phyloP scores from a whole-genome alignment of 129 eudicot genomes.

The Flaveria trinervia region DNA sequence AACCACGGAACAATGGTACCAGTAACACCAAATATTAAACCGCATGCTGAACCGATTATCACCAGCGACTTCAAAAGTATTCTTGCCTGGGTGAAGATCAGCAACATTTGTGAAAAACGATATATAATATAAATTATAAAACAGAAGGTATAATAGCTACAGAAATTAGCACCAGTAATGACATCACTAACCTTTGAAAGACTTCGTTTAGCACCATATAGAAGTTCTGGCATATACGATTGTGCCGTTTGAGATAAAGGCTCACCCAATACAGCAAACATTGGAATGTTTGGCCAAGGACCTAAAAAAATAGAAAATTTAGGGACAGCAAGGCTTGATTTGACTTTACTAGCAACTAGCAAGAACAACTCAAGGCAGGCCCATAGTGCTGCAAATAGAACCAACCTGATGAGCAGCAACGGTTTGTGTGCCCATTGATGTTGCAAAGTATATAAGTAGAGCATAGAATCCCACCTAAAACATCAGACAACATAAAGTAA shows the following conservation, averaged over 20 bases:
- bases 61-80: conserved; percentile 72
- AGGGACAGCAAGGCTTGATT: neutral
- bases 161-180: conserved; percentile 12
- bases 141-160: neutral
- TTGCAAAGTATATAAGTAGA: conserved; percentile 78
- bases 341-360: conserved; percentile 16
- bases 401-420: conserved; percentile 96
- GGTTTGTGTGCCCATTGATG: conserved; percentile 81
- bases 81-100: conserved; percentile 57
- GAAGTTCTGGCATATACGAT: conserved; percentile 94
- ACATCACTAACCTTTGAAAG: conserved; percentile 49
- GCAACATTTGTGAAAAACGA: neutral
- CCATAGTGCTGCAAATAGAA: conserved; percentile 5
- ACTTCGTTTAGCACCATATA: conserved; percentile 77
- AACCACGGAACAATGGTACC: conserved; percentile 81
- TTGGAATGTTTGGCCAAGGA: conserved; percentile 70
- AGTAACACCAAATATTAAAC: conserved; percentile 65
- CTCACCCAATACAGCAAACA: conserved; percentile 86
- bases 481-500: conserved; percentile 17
- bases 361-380: conserved; percentile 1
- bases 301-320: conserved; percentile 45
- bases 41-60: conserved; percentile 73
- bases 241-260: conserved; percentile 98
- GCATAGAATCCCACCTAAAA: conserved; percentile 82
- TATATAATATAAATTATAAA: neutral